Conservation (phyloP, 768 basidiomycete species). For the Piloderma croceum region DNA sequence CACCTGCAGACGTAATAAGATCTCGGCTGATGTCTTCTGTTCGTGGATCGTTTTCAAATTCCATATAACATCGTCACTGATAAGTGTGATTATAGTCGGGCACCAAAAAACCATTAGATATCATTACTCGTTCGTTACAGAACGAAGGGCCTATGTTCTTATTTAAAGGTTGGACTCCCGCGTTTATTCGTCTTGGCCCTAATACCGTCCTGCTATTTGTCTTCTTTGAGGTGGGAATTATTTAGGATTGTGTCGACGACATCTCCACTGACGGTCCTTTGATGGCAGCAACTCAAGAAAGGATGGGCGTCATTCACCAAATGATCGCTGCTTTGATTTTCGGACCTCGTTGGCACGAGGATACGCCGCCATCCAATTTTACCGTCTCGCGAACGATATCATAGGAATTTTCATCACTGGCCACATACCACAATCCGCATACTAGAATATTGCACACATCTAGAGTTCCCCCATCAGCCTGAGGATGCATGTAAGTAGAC, state of each 20-base stretch:
- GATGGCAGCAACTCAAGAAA: conserved; percentile 64
- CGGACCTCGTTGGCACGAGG: too few species aligned
- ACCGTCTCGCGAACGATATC: too few species aligned
- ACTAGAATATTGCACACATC: too few species aligned
- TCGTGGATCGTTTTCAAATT: conserved; percentile 17
- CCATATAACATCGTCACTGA: conserved; percentile 2
- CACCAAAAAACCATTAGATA: conserved; percentile 40
- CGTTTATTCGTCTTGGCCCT: conserved; percentile 77
- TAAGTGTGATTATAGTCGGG: conserved; percentile 37
- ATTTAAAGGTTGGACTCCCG: conserved; percentile 88
- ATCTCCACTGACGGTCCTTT: conserved; percentile 1
- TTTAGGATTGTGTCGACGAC: background rate
- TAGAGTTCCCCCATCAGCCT: too few species aligned
- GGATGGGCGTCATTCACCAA: conserved; percentile 37
- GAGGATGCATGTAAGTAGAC: too few species aligned
- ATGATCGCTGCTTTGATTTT: background rate
- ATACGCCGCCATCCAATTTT: too few species aligned
- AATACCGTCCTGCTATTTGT: conserved; percentile 84
- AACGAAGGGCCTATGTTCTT: conserved; percentile 74
- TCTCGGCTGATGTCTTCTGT: conserved; percentile 78
- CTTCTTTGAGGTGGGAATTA: conserved; percentile 64
- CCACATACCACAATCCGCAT: too few species aligned
- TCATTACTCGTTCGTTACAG: conserved; percentile 54
- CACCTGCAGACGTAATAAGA: conserved; percentile 71
- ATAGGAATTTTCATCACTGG: too few species aligned